Evolutionary conservation across 345 rosid species (phyloP), one percentile per base, ranked within the genome.

Genomic region (Dovyalis caffra): DNA sequence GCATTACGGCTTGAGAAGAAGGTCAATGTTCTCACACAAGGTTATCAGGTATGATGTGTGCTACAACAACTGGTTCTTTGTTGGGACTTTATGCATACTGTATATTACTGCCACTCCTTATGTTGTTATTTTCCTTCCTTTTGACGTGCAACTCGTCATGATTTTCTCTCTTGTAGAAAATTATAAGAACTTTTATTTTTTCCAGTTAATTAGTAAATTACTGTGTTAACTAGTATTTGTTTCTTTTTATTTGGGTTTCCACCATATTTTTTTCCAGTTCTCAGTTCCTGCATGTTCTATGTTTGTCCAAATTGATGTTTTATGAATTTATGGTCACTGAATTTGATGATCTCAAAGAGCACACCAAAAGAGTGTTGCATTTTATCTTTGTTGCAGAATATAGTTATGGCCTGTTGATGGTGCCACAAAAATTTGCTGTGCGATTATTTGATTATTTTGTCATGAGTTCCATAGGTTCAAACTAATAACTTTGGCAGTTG

Each of bases 21-120:
- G 85, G 85, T 82, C 79, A 94, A 85, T 84, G 85, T 93, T 63
- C 90, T 90, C 75, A 93, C 98, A 7, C 92, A 87, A 69, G 99
- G 99, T 74, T 95, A 96, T 83, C 97, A 96, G 98, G 99, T 96
- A 88, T 38, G 72, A 47, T 63, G 26, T 63, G 26, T 7, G 65
- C 11, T 58, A 26, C 25, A 23, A 8, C 61, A 20, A 37, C 18
- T 64, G 35, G 64, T 23, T 61, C 33, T 33, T 62, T 53, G 23
- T 23, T 70, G 53, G 1, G 20, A 51, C 26, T 65, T 4, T 51
- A 18, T 1, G 5, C 8, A 43, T 7, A 15, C 63, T 43, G 33
- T 31, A 45, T 28, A 35, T 33, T 8, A 63, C 16, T 38, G 4
- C 63, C 47, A 34, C 21, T 29, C 6, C 26, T 64, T 71, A 33